Conservation (phyloP, 805 yeast species). For the Ascoidea tarda region DNA sequence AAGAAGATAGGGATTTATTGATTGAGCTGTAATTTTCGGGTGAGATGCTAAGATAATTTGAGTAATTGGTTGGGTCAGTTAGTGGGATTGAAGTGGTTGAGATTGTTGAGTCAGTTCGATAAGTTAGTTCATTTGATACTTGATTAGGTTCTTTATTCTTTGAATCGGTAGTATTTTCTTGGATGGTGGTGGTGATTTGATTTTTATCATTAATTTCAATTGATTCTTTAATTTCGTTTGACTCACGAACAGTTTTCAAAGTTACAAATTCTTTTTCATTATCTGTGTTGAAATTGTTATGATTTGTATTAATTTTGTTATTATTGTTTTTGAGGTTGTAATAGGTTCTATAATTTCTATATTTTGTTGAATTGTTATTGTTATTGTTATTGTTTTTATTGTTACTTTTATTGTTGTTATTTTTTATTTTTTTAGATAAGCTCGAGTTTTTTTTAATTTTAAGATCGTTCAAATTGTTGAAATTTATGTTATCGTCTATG, state of each 20-base stretch:
- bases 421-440: too few relatives aligned
- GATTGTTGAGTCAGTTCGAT: background rate
- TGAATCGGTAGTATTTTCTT: background rate
- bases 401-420: background rate
- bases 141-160: background rate
- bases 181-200: background rate
- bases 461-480: too few relatives aligned
- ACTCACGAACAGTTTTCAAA: too few relatives aligned
- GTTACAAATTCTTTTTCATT: too few relatives aligned
- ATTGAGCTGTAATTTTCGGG: background rate
- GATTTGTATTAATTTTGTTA: background rate
- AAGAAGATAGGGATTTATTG: too few relatives aligned
- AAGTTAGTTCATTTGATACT: background rate
- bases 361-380: background rate
- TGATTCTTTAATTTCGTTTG: too few relatives aligned
- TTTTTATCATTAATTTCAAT: background rate
- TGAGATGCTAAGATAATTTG: background rate
- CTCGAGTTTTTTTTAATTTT: background rate
- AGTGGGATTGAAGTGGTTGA: background rate
- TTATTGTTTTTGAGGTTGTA: background rate
- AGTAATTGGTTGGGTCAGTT: too few relatives aligned
- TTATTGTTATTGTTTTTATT: background rate
- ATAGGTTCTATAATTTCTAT: background rate
- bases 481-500: constrained; percentile 35
- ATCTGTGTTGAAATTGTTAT: background rate